phyloP scores from a whole-genome alignment of 495 filamentous ascomycete species.

The Neurospora tetrasperma region DNA sequence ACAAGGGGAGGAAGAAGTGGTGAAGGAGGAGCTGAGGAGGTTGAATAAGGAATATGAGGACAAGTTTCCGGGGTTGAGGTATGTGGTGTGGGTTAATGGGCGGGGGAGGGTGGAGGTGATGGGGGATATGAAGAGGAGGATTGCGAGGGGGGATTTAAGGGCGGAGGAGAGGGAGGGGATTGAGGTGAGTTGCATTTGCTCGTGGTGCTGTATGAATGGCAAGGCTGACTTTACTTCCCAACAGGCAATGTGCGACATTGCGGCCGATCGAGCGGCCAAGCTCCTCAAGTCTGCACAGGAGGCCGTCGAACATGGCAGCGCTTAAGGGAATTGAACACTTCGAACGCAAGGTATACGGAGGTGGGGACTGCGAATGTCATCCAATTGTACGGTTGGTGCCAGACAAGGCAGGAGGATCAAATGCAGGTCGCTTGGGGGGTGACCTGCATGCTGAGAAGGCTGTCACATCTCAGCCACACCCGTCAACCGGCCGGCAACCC shows the following conservation, averaged over 20 bases:
- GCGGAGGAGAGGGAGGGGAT: slow-evolving; percentile 67
- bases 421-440: neutral
- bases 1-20: no score
- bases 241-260: slow-evolving; percentile 44
- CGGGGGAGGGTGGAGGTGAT: slow-evolving; percentile 62
- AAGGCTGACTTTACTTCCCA: neutral
- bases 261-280: slow-evolving; percentile 34
- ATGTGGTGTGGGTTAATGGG: slow-evolving; percentile 91
- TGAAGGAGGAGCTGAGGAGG: slow-evolving; percentile 42
- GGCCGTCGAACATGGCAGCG: slow-evolving; percentile 3
- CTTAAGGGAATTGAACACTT: neutral
- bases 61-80: slow-evolving; percentile 72
- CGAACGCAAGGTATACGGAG: neutral
- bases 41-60: slow-evolving; percentile 79
- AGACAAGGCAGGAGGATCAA: neutral
- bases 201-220: no score
- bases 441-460: neutral
- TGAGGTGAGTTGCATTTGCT: slow-evolving; percentile 55
- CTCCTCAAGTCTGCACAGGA: slow-evolving; percentile 19
- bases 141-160: slow-evolving; percentile 54
- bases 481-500: neutral
- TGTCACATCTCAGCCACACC: neutral
- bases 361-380: neutral
- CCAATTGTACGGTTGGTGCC: neutral
- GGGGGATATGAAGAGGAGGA: slow-evolving; percentile 73